Evolutionary conservation across 1,139 yeast genomes (phyloP).

Genomic region (Yamadazyma dendronema): DNA sequence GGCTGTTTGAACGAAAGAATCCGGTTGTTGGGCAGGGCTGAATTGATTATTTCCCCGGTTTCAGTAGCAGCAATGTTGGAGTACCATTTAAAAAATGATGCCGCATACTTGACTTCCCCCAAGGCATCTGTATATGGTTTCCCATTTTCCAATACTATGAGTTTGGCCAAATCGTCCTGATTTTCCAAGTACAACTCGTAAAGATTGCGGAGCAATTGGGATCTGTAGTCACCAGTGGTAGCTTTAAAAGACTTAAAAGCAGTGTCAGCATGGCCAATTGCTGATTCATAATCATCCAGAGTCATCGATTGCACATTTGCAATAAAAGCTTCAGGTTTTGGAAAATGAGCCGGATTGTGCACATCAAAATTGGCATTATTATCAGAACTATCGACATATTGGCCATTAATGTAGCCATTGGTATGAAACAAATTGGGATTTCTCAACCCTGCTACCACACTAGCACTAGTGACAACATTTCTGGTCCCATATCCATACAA

Average conservation of each 20-base stretch:
- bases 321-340: conserved; percentile 28
- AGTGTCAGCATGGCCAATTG: conserved; percentile 36
- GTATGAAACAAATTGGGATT: conserved; percentile 23
- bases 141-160: conserved; percentile 81
- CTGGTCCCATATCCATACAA: no score
- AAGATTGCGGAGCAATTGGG: conserved; percentile 35
- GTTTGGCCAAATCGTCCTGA: conserved; percentile 68
- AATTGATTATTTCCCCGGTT: conserved; percentile 71
- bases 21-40: conserved; percentile 55
- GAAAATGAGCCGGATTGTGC: conserved; percentile 42
- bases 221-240: conserved; percentile 40
- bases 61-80: conserved; percentile 81
- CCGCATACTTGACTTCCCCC: conserved; percentile 77
- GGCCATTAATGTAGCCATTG: conserved; percentile 43
- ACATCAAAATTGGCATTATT: conserved; percentile 33
- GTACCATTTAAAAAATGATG: conserved; percentile 83
- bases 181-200: conserved; percentile 62
- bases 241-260: conserved; percentile 37
- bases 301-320: conserved; percentile 40
- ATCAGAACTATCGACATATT: conserved; percentile 33
- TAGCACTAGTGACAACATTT: conserved; percentile 7
- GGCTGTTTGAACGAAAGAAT: conserved; percentile 74
- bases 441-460: conserved; percentile 8
- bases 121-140: conserved; percentile 72
- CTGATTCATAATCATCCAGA: conserved; percentile 32